These are phyloP conservation scores for Colletotrichum navitas DNA, from an alignment of 2,329 filamentous ascomycete species.

Conservation along the genomic window DNA sequence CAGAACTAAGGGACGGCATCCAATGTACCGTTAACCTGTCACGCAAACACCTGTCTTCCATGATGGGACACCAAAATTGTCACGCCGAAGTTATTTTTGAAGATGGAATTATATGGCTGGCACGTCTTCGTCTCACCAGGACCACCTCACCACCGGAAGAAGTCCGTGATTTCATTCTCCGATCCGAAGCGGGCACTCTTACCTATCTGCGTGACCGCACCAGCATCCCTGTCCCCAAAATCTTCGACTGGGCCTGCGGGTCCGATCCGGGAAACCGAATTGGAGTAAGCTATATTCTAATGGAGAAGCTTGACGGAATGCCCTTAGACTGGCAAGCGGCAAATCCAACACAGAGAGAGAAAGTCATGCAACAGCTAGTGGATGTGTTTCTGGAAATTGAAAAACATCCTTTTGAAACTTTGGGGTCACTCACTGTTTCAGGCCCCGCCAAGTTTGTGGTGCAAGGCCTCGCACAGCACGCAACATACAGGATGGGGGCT, in stretches of 20 bases:
- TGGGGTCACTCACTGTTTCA: slow-evolving; percentile 45
- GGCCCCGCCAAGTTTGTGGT: not conserved
- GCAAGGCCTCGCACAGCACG: not conserved
- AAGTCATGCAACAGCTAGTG: slow-evolving; percentile 49
- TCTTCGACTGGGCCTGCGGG: slow-evolving; percentile 49
- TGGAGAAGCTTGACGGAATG: slow-evolving; percentile 55
- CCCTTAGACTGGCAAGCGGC: slow-evolving; percentile 52
- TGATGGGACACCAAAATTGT: slow-evolving; percentile 48
- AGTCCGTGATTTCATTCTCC: slow-evolving; percentile 46
- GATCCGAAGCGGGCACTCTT: slow-evolving; percentile 47
- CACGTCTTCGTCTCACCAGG: slow-evolving; percentile 44
- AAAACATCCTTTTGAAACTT: slow-evolving; percentile 48
- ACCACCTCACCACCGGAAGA: slow-evolving; percentile 43
- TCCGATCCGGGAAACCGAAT: slow-evolving; percentile 49
- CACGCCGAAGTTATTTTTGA: slow-evolving; percentile 48
- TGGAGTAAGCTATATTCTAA: slow-evolving; percentile 56
- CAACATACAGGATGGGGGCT: not conserved
- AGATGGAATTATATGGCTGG: slow-evolving; percentile 47
- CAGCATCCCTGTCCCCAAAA: not conserved
- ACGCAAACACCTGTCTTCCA: slow-evolving; percentile 41
- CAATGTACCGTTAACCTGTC: slow-evolving; percentile 45
- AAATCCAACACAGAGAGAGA: slow-evolving; percentile 47
- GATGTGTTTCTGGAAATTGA: slow-evolving; percentile 51
- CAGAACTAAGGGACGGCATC: slow-evolving; percentile 37
- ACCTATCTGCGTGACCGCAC: slow-evolving; percentile 43